phyloP scores from a whole-genome alignment of 169 alveolate species.

The Eimeria maxima region DNA sequence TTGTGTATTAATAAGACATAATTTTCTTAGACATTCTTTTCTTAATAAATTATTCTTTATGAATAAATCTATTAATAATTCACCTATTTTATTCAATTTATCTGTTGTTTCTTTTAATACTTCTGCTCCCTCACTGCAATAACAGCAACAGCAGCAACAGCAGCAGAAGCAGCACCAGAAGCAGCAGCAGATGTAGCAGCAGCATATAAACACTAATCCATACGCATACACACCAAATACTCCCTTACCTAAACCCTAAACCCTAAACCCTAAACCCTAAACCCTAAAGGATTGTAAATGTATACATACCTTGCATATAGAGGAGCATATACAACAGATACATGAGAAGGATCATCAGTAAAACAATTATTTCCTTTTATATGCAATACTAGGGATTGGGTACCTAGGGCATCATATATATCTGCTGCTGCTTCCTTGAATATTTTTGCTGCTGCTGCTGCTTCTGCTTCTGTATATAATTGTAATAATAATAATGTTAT shows the following conservation, averaged over 20 bases:
- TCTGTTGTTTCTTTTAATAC: not conserved
- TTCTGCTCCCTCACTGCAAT: conserved; percentile 36
- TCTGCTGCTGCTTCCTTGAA: conserved; percentile 45
- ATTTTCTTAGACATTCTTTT: too few relatives aligned
- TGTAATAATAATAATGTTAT: conserved; percentile 45
- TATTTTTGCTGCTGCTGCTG: not conserved
- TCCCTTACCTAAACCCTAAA: too few relatives aligned
- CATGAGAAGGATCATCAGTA: conserved; percentile 65
- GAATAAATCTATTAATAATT: not conserved
- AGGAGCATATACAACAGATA: conserved; percentile 66
- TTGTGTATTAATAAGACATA: not conserved
- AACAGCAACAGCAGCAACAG: too few relatives aligned
- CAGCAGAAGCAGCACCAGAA: too few relatives aligned
- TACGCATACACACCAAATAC: not conserved
- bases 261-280: too few relatives aligned
- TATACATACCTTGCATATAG: conserved; percentile 35
- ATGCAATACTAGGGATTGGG: conserved; percentile 38
- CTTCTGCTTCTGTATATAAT: not conserved
- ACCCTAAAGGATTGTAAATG: too few relatives aligned
- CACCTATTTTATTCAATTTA: not conserved
- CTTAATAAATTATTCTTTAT: too few relatives aligned
- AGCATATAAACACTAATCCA: too few relatives aligned
- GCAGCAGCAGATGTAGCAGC: too few relatives aligned
- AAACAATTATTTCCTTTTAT: conserved; percentile 46
- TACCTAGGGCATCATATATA: conserved; percentile 75